Evolutionary conservation across 352 stramenopile species (phyloP), one percentile per base, ranked within the genome.

Genomic region (Salisapilia sapeloensis): DNA sequence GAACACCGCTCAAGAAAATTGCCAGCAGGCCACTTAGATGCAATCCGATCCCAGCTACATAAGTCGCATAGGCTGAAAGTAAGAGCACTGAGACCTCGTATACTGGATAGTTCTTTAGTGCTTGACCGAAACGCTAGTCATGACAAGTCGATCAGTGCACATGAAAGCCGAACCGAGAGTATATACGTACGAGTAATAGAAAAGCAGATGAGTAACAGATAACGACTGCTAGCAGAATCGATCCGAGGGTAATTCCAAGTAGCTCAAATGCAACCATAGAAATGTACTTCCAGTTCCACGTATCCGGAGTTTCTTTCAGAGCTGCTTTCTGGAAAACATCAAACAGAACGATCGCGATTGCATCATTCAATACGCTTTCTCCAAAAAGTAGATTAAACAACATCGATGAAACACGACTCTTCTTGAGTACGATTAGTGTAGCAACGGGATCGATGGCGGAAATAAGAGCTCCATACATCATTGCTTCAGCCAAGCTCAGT

Each of bases 301-400:
- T n/a, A 22, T 13, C 42, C 42, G 20, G 38, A 35, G 29, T 40
- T 45, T 17, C 2, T 6, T 15, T 35, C 42, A 21, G 28, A 50
- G 86, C 79, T 43, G 90, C 83, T 44, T 92, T 87, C 7, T 90
- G 58, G 50, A 97, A 97, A 6, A 86, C 96, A 37, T 96, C 93
- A 60, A 98, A 98, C 3, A 98, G 56, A 20, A 97, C 92, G 59
- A 98, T 97, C 11, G 86, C 85, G 22, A 98, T 84, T 1, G 93
- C 92, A 59, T 98, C 93, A 44, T 98, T 98, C 20, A 98, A 46
- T 10, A 98, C 91, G 37, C 69, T 95, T 39, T 98, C 93, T 27
- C 93, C 93, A 70, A 98, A 98, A 9, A 98, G 85, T 19, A 98
- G 74, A 40, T 65, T 90, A 42, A 90, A 92, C 11, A 93, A 46